A percentile compares a stretch with the other conserved stretches of the same genome.
These are phyloP conservation scores for Turnera subulata DNA, from an alignment of 345 rosid species.

Conservation along the genomic window DNA sequence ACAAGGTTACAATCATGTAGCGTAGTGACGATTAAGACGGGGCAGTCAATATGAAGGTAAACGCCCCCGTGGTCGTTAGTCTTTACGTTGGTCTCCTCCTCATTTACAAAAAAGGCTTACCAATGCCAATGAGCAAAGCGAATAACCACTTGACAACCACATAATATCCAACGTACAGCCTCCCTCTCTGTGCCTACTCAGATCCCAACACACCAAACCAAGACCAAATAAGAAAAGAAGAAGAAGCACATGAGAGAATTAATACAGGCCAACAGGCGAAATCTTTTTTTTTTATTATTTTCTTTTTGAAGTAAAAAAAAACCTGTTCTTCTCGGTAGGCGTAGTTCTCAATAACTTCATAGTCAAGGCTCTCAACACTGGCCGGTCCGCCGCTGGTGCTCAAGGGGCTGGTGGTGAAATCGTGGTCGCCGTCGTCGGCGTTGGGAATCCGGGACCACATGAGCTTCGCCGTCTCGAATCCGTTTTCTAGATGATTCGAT, in stretches of 20 bases:
- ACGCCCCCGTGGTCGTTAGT: too few relatives aligned
- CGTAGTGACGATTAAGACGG: too few relatives aligned
- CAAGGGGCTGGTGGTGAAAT: constrained; percentile 46
- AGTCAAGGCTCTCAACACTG: constrained; percentile 81
- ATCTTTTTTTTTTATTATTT: too few relatives aligned
- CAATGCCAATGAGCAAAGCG: constrained; percentile 86
- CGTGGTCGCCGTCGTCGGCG: constrained; percentile 60
- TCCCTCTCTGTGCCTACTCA: constrained; percentile 80
- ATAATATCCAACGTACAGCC: constrained; percentile 61
- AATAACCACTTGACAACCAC: constrained; percentile 92
- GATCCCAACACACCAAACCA: constrained; percentile 4
- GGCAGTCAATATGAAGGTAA: too few relatives aligned
- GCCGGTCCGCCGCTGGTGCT: constrained; percentile 27
- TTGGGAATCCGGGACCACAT: constrained; percentile 83
- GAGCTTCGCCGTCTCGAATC: constrained; percentile 62
- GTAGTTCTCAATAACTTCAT: constrained; percentile 86
- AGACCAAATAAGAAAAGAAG: background rate
- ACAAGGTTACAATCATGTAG: too few relatives aligned
- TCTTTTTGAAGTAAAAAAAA: constrained; percentile 7
- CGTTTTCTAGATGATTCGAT: constrained; percentile 73
- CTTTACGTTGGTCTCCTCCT: too few relatives aligned
- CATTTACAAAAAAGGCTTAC: constrained; percentile 41
- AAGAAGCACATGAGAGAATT: background rate
- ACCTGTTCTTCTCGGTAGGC: constrained; percentile 96
- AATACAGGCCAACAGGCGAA: background rate